phyloP scores from a whole-genome alignment of 306 rosid genomes.

The Cicer chorassanicum region DNA sequence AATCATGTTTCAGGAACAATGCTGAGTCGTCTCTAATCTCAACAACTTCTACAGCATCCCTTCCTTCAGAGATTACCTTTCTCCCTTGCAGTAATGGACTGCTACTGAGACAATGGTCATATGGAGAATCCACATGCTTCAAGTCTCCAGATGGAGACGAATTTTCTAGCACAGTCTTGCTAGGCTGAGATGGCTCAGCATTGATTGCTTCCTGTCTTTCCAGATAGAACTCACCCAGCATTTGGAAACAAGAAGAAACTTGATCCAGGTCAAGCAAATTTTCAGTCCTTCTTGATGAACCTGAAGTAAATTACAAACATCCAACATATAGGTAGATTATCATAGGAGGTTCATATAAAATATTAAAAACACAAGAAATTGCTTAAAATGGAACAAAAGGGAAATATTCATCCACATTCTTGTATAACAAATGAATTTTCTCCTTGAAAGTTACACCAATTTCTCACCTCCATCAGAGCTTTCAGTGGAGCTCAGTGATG shows the following conservation, averaged over 20 bases:
- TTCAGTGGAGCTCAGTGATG: constrained; percentile 91
- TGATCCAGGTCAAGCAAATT: constrained; percentile 78
- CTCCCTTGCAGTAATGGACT: constrained; percentile 46
- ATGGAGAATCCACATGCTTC: constrained; percentile 47
- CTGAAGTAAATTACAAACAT: constrained; percentile 49
- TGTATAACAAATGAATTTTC: constrained; percentile 21
- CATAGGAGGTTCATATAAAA: constrained; percentile 33
- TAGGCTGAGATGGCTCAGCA: constrained; percentile 51
- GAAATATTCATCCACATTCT: constrained; percentile 23
- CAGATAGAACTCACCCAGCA: constrained; percentile 54
- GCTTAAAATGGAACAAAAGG: background rate
- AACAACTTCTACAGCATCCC: constrained; percentile 40
- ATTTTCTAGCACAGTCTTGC: constrained; percentile 46
- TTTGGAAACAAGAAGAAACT: constrained; percentile 56
- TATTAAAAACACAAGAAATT: constrained; percentile 10
- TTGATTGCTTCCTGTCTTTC: constrained; percentile 59
- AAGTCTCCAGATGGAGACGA: constrained; percentile 50
- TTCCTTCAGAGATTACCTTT: constrained; percentile 32
- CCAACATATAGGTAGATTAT: constrained; percentile 7
- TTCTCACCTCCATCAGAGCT: constrained; percentile 86
- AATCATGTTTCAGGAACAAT: constrained; percentile 44
- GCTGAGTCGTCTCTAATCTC: constrained; percentile 41
- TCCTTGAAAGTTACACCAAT: constrained; percentile 25
- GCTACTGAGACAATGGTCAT: constrained; percentile 30
- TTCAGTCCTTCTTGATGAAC: constrained; percentile 91